Conservation (phyloP, 164 flowering plant genomes). For the Taxillus chinensis region DNA sequence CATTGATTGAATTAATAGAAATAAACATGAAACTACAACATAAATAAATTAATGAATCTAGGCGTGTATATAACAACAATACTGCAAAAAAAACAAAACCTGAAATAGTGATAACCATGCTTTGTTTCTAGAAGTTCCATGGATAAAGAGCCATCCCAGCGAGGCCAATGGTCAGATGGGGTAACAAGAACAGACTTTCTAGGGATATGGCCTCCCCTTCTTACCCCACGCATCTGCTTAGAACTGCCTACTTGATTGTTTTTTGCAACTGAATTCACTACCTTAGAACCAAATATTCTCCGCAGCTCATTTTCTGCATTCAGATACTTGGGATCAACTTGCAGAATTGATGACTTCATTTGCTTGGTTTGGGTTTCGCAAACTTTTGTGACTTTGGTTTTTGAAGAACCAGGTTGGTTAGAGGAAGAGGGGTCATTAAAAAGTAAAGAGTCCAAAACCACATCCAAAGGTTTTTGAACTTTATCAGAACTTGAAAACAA, state of each 20-base stretch:
- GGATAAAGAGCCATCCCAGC: slow-evolving; percentile 85
- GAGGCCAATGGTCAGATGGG: slow-evolving; percentile 74
- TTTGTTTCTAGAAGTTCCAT: slow-evolving; percentile 76
- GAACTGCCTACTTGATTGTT: slow-evolving; percentile 45
- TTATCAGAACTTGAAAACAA: slow-evolving; percentile 14
- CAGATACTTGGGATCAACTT: slow-evolving; percentile 66
- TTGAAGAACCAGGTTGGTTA: slow-evolving; percentile 13
- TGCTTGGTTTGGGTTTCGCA: slow-evolving; percentile 18
- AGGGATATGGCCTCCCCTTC: slow-evolving; percentile 48
- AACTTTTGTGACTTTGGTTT: slow-evolving; percentile 15
- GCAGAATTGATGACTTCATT: slow-evolving; percentile 24
- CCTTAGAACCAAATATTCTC: slow-evolving; percentile 89
- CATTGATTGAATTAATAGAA: not conserved
- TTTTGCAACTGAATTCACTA: slow-evolving; percentile 75
- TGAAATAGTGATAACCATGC: slow-evolving; percentile 54
- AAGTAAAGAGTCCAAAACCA: slow-evolving; percentile 32
- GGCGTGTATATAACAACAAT: no score
- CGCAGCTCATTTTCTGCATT: slow-evolving; percentile 83
- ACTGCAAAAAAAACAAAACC: slow-evolving; percentile 25
- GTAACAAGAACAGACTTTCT: slow-evolving; percentile 65
- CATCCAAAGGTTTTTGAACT: slow-evolving; percentile 26
- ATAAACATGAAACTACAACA: no score
- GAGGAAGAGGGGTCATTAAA: slow-evolving; percentile 26
- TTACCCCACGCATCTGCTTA: slow-evolving; percentile 63
- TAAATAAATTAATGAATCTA: no score